Evolutionary conservation across 2,329 filamentous ascomycete genomes (phyloP).

Genomic region (Rutstroemia sp.): DNA sequence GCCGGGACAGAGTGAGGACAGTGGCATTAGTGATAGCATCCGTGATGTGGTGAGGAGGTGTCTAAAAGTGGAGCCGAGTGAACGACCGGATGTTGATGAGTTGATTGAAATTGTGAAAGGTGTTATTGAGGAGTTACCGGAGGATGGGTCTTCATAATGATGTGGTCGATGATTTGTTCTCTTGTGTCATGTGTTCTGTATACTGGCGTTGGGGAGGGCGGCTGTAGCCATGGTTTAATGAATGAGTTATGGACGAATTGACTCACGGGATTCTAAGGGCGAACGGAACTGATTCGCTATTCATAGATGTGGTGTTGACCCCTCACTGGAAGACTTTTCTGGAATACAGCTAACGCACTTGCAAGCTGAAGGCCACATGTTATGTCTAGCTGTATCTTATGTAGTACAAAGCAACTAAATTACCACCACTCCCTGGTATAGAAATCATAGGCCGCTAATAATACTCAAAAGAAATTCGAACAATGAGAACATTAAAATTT

Average conservation of each 20-base stretch:
- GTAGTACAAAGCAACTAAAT: no score
- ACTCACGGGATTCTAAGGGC: background rate
- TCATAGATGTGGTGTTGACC: no score
- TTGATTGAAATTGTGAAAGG: constrained; percentile 72
- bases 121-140: constrained; percentile 60
- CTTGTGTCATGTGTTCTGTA: background rate
- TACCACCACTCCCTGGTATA: no score
- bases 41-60: constrained; percentile 84
- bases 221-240: background rate
- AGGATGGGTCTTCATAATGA: constrained; percentile 40
- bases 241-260: background rate
- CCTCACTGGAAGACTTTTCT: no score
- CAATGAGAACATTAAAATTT: no score
- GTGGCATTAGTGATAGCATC: constrained; percentile 69
- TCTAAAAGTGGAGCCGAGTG: constrained; percentile 76
- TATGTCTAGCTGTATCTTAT: no score
- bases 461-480: no score
- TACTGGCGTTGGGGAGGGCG: background rate
- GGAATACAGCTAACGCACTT: no score
- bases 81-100: constrained; percentile 81
- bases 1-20: constrained; percentile 27
- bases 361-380: no score
- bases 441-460: no score
- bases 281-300: no score
- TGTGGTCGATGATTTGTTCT: background rate